Evolutionary conservation across 2,329 filamentous ascomycete species (phyloP), one percentile per base, ranked within the genome.

Genomic region (Lasiodiplodia citricola): DNA sequence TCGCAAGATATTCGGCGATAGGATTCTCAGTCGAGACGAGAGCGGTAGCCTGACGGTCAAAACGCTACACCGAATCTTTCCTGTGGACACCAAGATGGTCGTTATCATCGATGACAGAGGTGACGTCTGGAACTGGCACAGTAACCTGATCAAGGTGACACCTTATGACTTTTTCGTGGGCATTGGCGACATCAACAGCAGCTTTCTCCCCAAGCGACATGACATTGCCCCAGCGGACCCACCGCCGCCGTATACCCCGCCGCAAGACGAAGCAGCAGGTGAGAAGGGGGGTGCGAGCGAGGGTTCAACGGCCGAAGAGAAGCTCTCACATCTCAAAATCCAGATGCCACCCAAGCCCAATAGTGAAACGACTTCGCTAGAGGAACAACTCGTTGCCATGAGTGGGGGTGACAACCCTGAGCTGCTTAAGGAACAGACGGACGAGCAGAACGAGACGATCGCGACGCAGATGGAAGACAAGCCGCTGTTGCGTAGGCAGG

Each of bases 121-220:
- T 66, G 96, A 99, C 78, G 95, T 99, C 8, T 99, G 96, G 96
- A 89, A 91, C 73, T 98, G 97, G 86, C 91, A 92, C 73, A 88
- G 92, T 5, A 97, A 99, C 75, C 87, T 99, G 44, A 93, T 99
- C 82, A 97, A 97, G 78, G 96, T 99, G 41, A 90, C 90, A 1
- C 93, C 95, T 0, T 99, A 97, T 79, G 95, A 98, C 79, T 99
- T 99, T 81, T 99, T 98, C 82, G 93, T 96, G 68, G 96, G 96
- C 18, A 97, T 97, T 71, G 96, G 96, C 71, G 96, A 99, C 80
- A 99, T 99, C 84, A 99, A 99, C 83, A 96, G 95, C 14, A 97
- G 93, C 77, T 99, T 98, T 77, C 80, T 99, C 65, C 96, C 96
- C 0, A 97, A 97, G 79, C 89, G 88, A 66, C 75, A 78, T 57